Evolutionary conservation across 2,329 filamentous ascomycete species (phyloP), one percentile per base, ranked within the genome.

Genomic region (Sporothrix schenckii): DNA sequence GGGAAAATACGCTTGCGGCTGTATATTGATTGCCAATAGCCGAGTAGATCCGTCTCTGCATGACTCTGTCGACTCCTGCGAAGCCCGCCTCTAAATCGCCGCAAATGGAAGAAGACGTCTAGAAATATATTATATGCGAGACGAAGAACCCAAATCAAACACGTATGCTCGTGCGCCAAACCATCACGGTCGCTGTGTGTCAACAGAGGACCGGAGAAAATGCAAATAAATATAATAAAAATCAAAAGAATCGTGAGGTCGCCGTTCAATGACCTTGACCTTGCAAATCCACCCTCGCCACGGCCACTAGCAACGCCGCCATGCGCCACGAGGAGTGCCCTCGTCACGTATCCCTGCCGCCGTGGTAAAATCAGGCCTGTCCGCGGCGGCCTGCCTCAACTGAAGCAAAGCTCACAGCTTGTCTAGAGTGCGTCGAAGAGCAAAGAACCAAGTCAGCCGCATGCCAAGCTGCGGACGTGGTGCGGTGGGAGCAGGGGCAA

Each of bases 151-250:
- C 14, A 63, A 63, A 47, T 61, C 56, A 61, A 41, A 14, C 56
- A 44, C 39, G 56, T 61, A 44, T 61, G 34, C 56, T 24, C 9
- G n/a, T 63, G 21, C 58, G 58, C 58, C 58, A 63, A 47, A 63
- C 58, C 58, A 14, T 63, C n/a, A 63, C 58, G 58, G 58, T 16
- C 58, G n/a, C 58, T 63, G 58, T 47, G 19, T 63, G 19, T 63
- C 39, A 47, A 63, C 41, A 63, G 58, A 63, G 21, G 58, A 63
- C 58, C 34, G 58, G 58, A 47, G 44, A 39, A 52, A 50, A 52
- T 30, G 49, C 47, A 41, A 47, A 63, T 16, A 44, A 47, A 24
- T 1, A 24, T 24, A 24, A 24, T 24, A 24, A 24, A 24, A 47
- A 63, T 16, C 39, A 63, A 16, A 47, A 21, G 44, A 34, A 47